Conservation (phyloP, 768 basidiomycete species). For the Sistotremastrum niveocremeum region DNA sequence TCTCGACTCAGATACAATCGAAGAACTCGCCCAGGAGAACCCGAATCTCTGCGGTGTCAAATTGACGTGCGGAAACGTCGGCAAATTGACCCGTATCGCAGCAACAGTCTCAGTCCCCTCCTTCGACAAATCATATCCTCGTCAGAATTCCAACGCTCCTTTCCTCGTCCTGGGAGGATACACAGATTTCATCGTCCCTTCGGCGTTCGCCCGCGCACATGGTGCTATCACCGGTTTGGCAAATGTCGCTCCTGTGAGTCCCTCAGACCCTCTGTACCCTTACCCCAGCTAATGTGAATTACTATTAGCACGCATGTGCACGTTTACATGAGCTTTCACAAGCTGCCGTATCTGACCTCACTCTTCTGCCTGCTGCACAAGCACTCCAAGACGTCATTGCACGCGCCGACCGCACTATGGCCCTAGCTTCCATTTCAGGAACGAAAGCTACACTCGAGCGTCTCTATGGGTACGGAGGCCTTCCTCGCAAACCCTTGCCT, state of each 20-base stretch:
- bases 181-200: constrained; percentile 68
- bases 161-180: constrained; percentile 85
- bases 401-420: constrained; percentile 67
- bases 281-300: neutral
- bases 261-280: neutral
- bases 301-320: constrained; percentile 37
- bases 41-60: constrained; percentile 80
- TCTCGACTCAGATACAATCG: constrained; percentile 78
- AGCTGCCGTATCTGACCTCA: constrained; percentile 38
- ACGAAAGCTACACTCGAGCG: constrained; percentile 72
- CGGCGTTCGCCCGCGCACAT: constrained; percentile 58
- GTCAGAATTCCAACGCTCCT: constrained; percentile 48
- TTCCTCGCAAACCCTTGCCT: constrained; percentile 64
- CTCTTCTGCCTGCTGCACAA: constrained; percentile 53
- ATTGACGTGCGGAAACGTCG: constrained; percentile 89
- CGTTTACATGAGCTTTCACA: constrained; percentile 52
- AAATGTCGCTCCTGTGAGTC: constrained; percentile 62
- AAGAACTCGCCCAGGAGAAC: constrained; percentile 60
- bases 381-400: constrained; percentile 70
- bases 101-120: constrained; percentile 43
- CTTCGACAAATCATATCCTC: constrained; percentile 49
- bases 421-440: constrained; percentile 63
- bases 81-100: constrained; percentile 78
- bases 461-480: constrained; percentile 69
- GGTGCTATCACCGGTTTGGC: constrained; percentile 87